Percentiles rank a stretch among this genome's conserved stretches.
These are phyloP conservation scores for Podaxis carcinomalis DNA, from an alignment of 768 basidiomycete genomes.

Conservation along the genomic window DNA sequence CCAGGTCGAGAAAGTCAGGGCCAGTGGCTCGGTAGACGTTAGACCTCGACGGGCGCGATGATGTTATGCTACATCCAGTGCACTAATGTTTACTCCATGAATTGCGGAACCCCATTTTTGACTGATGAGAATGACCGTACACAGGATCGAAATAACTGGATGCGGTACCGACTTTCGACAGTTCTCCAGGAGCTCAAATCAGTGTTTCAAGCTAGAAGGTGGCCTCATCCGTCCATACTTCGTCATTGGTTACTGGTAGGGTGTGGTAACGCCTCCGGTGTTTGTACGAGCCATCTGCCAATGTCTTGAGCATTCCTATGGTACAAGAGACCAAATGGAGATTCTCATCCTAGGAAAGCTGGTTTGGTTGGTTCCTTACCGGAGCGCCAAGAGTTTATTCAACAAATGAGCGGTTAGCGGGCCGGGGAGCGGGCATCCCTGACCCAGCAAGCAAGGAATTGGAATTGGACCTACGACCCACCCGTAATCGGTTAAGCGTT, in stretches of 20 bases:
- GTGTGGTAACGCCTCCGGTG: background rate
- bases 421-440: background rate
- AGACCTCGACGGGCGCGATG: background rate
- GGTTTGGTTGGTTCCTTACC: background rate
- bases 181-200: slow-evolving; percentile 4
- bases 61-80: background rate
- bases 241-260: background rate
- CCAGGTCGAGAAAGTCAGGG: background rate
- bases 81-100: background rate
- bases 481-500: background rate
- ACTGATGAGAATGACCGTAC: slow-evolving; percentile 1
- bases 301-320: background rate
- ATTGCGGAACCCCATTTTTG: background rate
- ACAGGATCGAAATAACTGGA: background rate
- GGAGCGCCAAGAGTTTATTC: background rate
- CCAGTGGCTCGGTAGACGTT: background rate
- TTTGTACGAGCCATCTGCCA: background rate
- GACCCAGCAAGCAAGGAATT: background rate
- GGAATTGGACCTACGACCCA: background rate
- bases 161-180: slow-evolving; percentile 3
- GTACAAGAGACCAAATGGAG: background rate
- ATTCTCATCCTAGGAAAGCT: background rate
- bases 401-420: background rate
- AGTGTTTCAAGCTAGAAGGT: slow-evolving; percentile 1
- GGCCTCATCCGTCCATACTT: background rate